A percentile compares a stretch with the other conserved stretches of the same genome.
These are phyloP conservation scores for Radiomyces spectabilis DNA, from an alignment of 192 early-diverging fungal genomes.

Conservation along the genomic window DNA sequence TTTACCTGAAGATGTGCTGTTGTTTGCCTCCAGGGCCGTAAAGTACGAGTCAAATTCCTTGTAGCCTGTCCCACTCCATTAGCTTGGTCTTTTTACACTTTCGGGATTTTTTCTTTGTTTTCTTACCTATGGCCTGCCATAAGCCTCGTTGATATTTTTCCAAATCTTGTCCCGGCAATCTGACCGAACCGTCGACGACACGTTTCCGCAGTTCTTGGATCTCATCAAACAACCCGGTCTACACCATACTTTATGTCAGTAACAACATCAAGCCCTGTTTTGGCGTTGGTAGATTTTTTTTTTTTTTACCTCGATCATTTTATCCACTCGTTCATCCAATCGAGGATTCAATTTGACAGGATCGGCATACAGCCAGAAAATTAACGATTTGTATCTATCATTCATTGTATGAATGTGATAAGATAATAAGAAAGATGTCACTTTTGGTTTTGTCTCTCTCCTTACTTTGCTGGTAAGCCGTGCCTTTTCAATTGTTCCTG, in stretches of 20 bases:
- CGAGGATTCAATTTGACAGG: conserved; percentile 58
- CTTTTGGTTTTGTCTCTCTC: neutral
- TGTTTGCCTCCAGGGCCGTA: conserved; percentile 23
- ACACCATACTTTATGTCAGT: too few species aligned
- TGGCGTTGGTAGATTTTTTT: too few species aligned
- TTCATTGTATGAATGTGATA: neutral
- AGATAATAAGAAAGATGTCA: neutral
- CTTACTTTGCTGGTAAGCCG: conserved; percentile 24
- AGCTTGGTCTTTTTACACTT: too few species aligned
- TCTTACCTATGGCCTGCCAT: conserved; percentile 72
- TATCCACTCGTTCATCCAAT: conserved; percentile 75
- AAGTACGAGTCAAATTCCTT: conserved; percentile 83
- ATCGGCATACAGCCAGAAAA: conserved; percentile 89
- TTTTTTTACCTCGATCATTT: conserved; percentile 75
- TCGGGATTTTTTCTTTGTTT: conserved; percentile 8
- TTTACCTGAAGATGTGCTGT: conserved; percentile 10
- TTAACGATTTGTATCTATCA: conserved; percentile 56
- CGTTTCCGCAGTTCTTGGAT: conserved; percentile 43
- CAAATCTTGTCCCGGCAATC: conserved; percentile 31
- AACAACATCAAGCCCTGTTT: too few species aligned
- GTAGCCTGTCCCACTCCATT: conserved; percentile 68
- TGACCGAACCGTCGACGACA: conserved; percentile 39
- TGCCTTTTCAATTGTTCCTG: conserved; percentile 34
- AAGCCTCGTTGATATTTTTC: conserved; percentile 58
- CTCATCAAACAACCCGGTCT: conserved; percentile 50